These are phyloP conservation scores for Shiraia sp. DNA, from an alignment of 2,329 filamentous ascomycete genomes.

Conservation along the genomic window DNA sequence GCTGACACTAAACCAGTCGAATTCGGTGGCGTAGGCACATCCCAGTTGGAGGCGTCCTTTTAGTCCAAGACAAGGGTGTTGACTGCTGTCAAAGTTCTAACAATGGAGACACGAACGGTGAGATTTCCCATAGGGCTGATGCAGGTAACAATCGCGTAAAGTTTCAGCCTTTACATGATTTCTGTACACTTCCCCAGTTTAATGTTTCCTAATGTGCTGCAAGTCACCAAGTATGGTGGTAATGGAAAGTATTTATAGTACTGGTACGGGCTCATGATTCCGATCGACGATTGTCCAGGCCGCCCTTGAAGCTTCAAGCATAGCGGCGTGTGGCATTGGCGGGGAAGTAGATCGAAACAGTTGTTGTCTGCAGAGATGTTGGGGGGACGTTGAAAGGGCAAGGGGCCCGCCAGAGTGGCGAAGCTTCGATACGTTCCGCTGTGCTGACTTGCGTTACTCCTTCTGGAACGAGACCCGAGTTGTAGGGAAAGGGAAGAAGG, in stretches of 20 bases:
- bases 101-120: conserved; percentile 9
- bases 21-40: conserved; percentile 7
- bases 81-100: conserved; percentile 11
- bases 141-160: conserved; percentile 15
- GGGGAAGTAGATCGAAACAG: not conserved
- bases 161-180: conserved; percentile 12
- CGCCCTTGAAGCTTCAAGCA: too few relatives aligned
- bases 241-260: too few relatives aligned
- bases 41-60: conserved; percentile 3
- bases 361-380: not conserved
- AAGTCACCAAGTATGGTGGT: too few relatives aligned
- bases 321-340: conserved; percentile 2
- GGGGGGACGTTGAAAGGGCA: not conserved
- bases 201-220: too few relatives aligned
- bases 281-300: too few relatives aligned
- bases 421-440: conserved; percentile 27
- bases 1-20: too few relatives aligned
- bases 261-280: too few relatives aligned
- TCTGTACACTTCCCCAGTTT: conserved; percentile 8
- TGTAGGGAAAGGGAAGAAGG: conserved; percentile 19
- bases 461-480: conserved; percentile 21
- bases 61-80: conserved; percentile 10
- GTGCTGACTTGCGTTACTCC: conserved; percentile 14
- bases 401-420: conserved; percentile 27
- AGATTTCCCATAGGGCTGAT: conserved; percentile 29